Conservation (phyloP, 2,329 filamentous ascomycete genomes). For the Pestalotiopsis sp. region DNA sequence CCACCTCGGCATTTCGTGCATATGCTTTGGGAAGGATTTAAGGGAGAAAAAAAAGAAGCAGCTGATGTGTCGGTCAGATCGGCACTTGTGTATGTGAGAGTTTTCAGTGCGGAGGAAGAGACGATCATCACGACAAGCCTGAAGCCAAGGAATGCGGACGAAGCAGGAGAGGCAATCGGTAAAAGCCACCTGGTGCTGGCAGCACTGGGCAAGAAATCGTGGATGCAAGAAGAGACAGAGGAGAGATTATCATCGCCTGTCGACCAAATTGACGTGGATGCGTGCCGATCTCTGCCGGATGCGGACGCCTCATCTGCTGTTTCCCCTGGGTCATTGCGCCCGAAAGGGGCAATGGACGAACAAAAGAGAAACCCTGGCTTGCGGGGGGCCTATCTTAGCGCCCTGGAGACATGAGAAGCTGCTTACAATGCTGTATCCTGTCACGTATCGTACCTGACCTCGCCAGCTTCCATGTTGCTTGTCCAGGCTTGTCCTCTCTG, state of each 20-base stretch:
- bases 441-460: neutral
- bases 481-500: neutral
- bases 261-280: neutral
- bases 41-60: neutral
- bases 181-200: neutral
- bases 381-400: neutral
- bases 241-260: neutral
- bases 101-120: neutral
- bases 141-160: neutral
- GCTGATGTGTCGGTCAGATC: neutral
- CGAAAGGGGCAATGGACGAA: neutral
- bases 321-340: neutral
- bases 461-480: too few species aligned
- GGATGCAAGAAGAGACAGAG: neutral
- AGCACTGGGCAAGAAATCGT: neutral
- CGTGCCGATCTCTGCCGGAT: neutral
- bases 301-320: neutral
- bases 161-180: neutral
- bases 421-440: neutral
- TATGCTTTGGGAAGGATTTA: neutral
- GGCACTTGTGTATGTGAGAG: neutral
- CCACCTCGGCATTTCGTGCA: neutral
- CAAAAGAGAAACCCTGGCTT: neutral
- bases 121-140: neutral
- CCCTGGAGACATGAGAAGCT: neutral